A percentile compares a stretch with the other conserved stretches of the same genome.
Evolutionary conservation across 129 eudicot genomes (phyloP).

Genomic region (Arctium minus): DNA sequence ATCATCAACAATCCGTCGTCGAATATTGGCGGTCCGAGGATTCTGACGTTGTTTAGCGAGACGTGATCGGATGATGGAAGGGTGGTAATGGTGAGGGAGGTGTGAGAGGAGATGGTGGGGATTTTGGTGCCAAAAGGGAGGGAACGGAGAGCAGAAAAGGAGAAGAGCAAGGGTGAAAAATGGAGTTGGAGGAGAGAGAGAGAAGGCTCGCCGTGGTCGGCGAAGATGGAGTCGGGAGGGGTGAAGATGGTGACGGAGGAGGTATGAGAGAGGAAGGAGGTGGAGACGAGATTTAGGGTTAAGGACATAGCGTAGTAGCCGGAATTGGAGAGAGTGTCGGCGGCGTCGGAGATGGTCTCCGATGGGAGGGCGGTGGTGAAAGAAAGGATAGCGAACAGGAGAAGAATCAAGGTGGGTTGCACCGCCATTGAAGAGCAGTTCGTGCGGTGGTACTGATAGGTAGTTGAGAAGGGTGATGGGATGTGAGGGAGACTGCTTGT

Average conservation of each 20-base stretch:
- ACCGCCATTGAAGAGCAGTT: constrained; percentile 32
- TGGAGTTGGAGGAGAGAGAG: constrained; percentile 40
- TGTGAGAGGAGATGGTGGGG: constrained; percentile 23
- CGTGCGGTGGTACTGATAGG: not conserved
- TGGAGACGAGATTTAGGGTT: constrained; percentile 42
- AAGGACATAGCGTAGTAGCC: constrained; percentile 61
- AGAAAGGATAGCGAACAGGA: constrained; percentile 18
- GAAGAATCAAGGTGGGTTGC: not conserved
- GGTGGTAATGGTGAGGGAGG: constrained; percentile 34
- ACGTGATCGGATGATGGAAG: not conserved
- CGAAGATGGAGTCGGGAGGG: constrained; percentile 39
- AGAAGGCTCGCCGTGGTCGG: constrained; percentile 38
- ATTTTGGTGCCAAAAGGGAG: constrained; percentile 41
- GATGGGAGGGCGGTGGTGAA: constrained; percentile 24
- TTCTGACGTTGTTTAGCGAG: constrained; percentile 42
- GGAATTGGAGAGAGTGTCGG: constrained; percentile 47
- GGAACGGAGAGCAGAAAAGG: constrained; percentile 28
- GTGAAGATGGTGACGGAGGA: constrained; percentile 42
- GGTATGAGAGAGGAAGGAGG: constrained; percentile 3
- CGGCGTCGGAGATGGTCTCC: constrained; percentile 39
- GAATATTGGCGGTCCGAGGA: constrained; percentile 38
- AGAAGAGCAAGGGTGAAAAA: constrained; percentile 33
- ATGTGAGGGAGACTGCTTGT: not conserved
- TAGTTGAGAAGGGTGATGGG: not conserved
- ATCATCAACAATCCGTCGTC: constrained; percentile 48